Base-by-base conservation (phyloP, 2,329 filamentous ascomycete species). In the Penicillium sp. region DNA sequence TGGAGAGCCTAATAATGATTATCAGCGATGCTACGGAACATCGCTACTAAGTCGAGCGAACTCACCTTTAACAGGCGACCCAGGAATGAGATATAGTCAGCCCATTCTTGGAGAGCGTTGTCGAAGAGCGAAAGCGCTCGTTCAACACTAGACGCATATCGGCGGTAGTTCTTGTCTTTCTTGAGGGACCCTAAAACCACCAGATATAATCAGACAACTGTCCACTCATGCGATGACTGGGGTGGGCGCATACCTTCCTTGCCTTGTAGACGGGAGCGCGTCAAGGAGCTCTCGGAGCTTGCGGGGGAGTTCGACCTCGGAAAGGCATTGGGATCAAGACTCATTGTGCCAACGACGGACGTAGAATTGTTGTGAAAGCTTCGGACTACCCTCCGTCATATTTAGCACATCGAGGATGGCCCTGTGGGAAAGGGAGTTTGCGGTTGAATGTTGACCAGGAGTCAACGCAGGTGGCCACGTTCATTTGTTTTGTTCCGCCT, bases 21-120 rank as follows among this genome's bases (percentile, higher is more conserved):
- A 52, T 54, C 15, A 56, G 45, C 31, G 52, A 54, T 29, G 34
- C 13, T 18, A 9, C 6, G 15, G 10, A 16, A 12, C n/a, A 44
- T 35, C n/a, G 18, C 32, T 4, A 18, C 10, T 16, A 2, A 2
- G 25, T n/a, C 5, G 12, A 37, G 13, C 13, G 45, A 59, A 61
- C 69, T 64, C 72, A 92, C 90, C 85, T 97, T 97, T 59, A 96
- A 80, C 46, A 99, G 80, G 59, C 91, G 86, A 70, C 90, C 95
- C 53, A 99, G 78, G 72, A 97, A 99, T 18, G 93, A 96, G 68
- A 99, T 99, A 71, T 99, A 99, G 77, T 99, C 94, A 46, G 95
- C 94, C 94, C 94, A 99, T 85, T 99, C 94, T 75, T 97, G 91
- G 64, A 97, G 81, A 31, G 91, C 86, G 16, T 90, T 92, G 71